Evolutionary conservation across 495 filamentous ascomycete species (phyloP).

Genomic region (Penicillium canescens): DNA sequence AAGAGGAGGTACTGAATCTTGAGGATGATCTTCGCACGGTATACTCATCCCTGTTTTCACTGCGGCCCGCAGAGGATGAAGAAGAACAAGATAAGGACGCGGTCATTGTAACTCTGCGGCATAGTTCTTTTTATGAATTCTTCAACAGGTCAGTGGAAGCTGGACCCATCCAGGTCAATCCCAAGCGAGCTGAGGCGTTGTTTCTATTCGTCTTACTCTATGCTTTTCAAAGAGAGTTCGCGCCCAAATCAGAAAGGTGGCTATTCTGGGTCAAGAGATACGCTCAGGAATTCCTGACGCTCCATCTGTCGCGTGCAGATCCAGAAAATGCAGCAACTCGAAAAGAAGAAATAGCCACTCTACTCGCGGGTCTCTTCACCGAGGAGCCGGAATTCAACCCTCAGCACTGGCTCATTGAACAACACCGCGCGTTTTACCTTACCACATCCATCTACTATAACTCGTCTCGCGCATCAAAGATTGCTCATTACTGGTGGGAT

Average conservation of each 20-base stretch:
- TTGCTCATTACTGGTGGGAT: not conserved
- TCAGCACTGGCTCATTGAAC: too few relatives aligned
- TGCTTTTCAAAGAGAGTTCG: too few relatives aligned
- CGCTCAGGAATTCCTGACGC: not conserved
- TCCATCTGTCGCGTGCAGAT: not conserved
- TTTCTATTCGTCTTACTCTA: not conserved
- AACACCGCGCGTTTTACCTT: too few relatives aligned
- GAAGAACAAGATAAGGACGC: not conserved
- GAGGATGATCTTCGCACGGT: conserved; percentile 4
- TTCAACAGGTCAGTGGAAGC: not conserved
- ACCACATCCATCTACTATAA: too few relatives aligned
- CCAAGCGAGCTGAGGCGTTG: not conserved
- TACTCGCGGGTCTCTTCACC: not conserved
- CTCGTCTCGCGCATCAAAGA: not conserved
- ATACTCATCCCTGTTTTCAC: not conserved
- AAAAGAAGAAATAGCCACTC: not conserved
- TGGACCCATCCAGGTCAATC: conserved; percentile 1
- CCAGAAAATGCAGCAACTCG: not conserved
- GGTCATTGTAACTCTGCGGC: conserved; percentile 2
- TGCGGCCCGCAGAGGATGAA: not conserved
- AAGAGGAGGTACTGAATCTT: not conserved
- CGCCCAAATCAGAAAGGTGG: too few relatives aligned
- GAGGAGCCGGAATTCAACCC: too few relatives aligned
- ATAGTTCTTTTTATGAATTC: conserved; percentile 9
- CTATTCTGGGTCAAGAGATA: conserved; percentile 1